These are phyloP conservation scores for Neonectria ditissima DNA, from an alignment of 2,329 filamentous ascomycete genomes.

Conservation along the genomic window DNA sequence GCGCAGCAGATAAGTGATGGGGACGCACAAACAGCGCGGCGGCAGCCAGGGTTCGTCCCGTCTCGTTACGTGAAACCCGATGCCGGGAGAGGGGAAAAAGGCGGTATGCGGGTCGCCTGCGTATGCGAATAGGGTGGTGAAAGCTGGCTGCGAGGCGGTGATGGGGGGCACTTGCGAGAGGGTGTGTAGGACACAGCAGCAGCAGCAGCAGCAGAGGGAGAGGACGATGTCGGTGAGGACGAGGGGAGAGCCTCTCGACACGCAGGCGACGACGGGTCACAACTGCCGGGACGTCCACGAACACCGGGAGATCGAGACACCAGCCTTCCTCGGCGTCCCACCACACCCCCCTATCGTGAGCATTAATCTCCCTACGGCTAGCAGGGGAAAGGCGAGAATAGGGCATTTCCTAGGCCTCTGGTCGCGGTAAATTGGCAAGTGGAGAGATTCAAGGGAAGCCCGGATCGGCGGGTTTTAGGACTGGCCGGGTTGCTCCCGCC, in stretches of 20 bases:
- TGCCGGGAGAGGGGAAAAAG: conserved; percentile 26
- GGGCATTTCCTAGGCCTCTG: conserved; percentile 17
- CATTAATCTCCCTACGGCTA: conserved; percentile 3
- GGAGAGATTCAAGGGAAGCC: conserved; percentile 16
- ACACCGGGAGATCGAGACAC: not conserved
- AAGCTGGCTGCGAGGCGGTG: conserved; percentile 7
- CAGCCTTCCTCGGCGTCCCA: not conserved
- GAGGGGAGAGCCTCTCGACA: no score
- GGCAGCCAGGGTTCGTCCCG: conserved; percentile 24
- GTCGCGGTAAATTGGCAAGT: conserved; percentile 26
- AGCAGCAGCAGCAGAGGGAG: not conserved
- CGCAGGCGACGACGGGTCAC: not conserved
- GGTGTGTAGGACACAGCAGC: conserved; percentile 8
- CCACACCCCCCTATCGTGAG: not conserved
- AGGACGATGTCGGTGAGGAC: conserved; percentile 14
- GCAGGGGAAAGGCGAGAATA: conserved; percentile 3
- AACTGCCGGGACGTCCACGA: not conserved
- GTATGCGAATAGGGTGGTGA: not conserved
- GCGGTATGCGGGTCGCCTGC: conserved; percentile 25
- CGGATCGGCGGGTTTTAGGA: conserved; percentile 13
- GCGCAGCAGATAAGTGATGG: conserved; percentile 19
- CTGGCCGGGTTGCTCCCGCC: conserved; percentile 10
- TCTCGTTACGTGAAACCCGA: conserved; percentile 26
- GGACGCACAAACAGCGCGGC: conserved; percentile 29
- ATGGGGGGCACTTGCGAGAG: conserved; percentile 1